phyloP scores from a whole-genome alignment of 148 eudicot genomes.

The Camellia sinensis region DNA sequence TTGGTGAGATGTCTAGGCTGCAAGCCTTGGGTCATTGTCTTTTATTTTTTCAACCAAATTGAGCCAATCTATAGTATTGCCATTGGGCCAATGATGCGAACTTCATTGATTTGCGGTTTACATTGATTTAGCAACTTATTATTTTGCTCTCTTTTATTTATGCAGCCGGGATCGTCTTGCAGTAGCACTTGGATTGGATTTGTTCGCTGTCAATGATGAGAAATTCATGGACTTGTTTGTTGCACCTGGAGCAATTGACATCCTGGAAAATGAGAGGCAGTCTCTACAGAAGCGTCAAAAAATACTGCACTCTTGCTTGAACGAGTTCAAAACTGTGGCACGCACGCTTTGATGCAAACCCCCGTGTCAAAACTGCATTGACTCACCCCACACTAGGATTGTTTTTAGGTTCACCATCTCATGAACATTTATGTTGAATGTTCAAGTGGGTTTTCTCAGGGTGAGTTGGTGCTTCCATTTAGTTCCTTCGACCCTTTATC shows the following conservation, averaged over 20 bases:
- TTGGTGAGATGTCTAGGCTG: neutral
- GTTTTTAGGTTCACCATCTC: neutral
- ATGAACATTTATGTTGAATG: neutral
- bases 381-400: neutral
- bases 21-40: neutral
- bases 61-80: neutral
- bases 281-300: conserved; percentile 93
- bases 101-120: neutral
- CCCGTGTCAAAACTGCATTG: neutral
- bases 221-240: conserved; percentile 99
- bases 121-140: conserved; percentile 4
- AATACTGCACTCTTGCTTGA: conserved; percentile 77
- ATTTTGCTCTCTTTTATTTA: conserved; percentile 7
- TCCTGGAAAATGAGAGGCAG: conserved; percentile 63
- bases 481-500: neutral
- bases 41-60: neutral
- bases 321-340: conserved; percentile 81
- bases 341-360: conserved; percentile 48
- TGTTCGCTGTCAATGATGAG: conserved; percentile 87
- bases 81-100: neutral
- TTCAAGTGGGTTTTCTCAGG: conserved; percentile 1
- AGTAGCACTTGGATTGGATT: conserved; percentile 76
- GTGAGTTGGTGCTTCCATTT: conserved; percentile 16
- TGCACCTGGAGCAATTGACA: conserved; percentile 87
- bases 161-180: conserved; percentile 76